A percentile compares a stretch with the other conserved stretches of the same genome.
Conservation (phyloP, 2,329 filamentous ascomycete species). For the Arthrobotrys iridis region DNA sequence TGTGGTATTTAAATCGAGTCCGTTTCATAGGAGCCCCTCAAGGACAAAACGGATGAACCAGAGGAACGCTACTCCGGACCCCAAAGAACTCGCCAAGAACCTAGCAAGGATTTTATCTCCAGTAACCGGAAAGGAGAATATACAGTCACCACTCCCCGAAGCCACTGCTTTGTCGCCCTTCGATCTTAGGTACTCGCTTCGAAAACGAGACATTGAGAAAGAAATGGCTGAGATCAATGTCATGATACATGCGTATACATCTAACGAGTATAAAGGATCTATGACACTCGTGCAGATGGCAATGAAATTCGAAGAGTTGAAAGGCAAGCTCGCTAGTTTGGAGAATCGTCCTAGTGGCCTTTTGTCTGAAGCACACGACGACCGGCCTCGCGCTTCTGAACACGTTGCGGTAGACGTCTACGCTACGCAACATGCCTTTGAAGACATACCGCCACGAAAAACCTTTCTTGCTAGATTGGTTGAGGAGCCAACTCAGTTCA, state of each 20-base stretch:
- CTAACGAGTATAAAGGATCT: conserved; percentile 32
- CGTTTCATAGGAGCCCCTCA: conserved; percentile 38
- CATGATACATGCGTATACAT: conserved; percentile 45
- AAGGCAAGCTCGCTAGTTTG: conserved; percentile 25
- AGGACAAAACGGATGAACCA: conserved; percentile 45
- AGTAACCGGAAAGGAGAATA: conserved; percentile 31
- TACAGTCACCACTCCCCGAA: conserved; percentile 21
- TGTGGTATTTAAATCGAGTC: conserved; percentile 26
- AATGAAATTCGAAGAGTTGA: conserved; percentile 39
- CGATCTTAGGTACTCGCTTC: neutral
- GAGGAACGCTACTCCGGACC: conserved; percentile 39
- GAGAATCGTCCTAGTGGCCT: neutral
- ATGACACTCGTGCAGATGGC: conserved; percentile 47
- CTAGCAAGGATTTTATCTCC: conserved; percentile 34
- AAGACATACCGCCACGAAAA: conserved; percentile 32
- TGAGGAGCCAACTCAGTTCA: conserved; percentile 37
- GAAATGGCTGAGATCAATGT: conserved; percentile 23
- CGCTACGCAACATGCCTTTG: conserved; percentile 38
- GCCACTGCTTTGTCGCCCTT: neutral
- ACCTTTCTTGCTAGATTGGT: conserved; percentile 19
- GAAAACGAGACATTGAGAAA: conserved; percentile 30
- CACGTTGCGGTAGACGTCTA: conserved; percentile 42
- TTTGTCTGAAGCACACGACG: conserved; percentile 16
- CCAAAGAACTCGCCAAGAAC: conserved; percentile 36
- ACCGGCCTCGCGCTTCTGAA: conserved; percentile 21